Evolutionary conservation across 1,284 basidiomycete genomes (phyloP).

Genomic region (Irpex lacteus): DNA sequence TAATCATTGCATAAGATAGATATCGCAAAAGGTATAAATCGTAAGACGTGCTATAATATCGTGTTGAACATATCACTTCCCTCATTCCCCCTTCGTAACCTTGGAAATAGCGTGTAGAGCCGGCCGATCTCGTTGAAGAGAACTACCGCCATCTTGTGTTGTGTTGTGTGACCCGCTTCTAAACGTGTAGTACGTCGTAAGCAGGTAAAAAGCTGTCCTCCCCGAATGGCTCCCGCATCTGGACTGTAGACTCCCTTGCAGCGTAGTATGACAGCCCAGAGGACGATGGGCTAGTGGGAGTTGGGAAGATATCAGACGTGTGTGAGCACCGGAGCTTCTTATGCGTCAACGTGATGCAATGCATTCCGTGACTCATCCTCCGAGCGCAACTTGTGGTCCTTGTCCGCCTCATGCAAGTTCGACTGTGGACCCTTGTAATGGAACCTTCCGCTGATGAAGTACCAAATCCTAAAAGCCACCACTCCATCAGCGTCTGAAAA

Average conservation of each 20-base stretch:
- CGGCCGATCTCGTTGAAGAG: background rate
- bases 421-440: constrained; percentile 27
- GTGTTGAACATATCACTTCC: background rate
- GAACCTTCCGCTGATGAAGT: constrained; percentile 16
- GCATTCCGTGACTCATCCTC: background rate
- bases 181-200: no score
- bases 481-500: background rate
- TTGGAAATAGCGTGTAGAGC: background rate
- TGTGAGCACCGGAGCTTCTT: background rate
- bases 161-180: no score
- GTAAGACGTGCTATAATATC: background rate
- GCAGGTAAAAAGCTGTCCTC: no score
- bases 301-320: background rate
- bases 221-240: no score
- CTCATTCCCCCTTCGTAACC: background rate
- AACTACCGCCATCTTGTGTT: no score
- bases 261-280: no score
- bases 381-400: background rate
- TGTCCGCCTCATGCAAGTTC: background rate
- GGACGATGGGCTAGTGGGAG: background rate
- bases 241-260: no score
- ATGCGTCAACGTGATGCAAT: background rate
- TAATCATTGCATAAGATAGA: background rate
- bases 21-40: background rate
- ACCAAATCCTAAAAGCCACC: constrained; percentile 22